Evolutionary conservation across 2,329 filamentous ascomycete species (phyloP).

Genomic region (Clonostachys rosea): DNA sequence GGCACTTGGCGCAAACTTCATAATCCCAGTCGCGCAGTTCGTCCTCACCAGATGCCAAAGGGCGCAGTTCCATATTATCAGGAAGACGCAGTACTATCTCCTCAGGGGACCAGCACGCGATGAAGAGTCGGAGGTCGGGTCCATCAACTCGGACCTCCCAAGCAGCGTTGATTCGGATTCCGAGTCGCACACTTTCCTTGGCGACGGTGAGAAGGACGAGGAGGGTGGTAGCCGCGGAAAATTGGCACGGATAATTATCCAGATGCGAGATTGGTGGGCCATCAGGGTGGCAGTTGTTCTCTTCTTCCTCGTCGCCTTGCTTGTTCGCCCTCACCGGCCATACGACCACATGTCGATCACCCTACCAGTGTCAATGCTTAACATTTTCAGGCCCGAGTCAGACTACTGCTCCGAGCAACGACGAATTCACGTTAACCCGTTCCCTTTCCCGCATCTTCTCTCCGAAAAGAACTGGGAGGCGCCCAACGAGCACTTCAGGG

Average conservation of each 20-base stretch:
- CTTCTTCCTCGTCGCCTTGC: conserved; percentile 8
- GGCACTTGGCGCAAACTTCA: conserved; percentile 9
- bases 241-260: no score
- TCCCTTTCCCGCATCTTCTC: conserved; percentile 21
- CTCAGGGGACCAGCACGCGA: no score
- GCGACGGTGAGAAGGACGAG: background rate
- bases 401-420: conserved; percentile 16
- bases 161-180: no score
- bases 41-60: no score
- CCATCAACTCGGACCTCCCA: no score
- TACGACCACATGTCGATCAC: conserved; percentile 23
- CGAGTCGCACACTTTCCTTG: no score
- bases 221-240: no score
- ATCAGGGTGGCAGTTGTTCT: conserved; percentile 8
- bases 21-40: background rate
- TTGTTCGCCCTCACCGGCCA: conserved; percentile 19
- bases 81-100: no score
- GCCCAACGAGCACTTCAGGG: conserved; percentile 19
- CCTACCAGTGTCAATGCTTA: conserved; percentile 20
- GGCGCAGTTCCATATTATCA: no score
- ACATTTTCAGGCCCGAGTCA: conserved; percentile 15
- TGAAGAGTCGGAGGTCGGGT: no score
- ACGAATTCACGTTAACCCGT: conserved; percentile 12
- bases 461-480: conserved; percentile 14
- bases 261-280: no score